Percentiles rank a stretch among this genome's conserved stretches.
Evolutionary conservation across 257 asterid genomes (phyloP).

Genomic region (Solanum chiquidenum): DNA sequence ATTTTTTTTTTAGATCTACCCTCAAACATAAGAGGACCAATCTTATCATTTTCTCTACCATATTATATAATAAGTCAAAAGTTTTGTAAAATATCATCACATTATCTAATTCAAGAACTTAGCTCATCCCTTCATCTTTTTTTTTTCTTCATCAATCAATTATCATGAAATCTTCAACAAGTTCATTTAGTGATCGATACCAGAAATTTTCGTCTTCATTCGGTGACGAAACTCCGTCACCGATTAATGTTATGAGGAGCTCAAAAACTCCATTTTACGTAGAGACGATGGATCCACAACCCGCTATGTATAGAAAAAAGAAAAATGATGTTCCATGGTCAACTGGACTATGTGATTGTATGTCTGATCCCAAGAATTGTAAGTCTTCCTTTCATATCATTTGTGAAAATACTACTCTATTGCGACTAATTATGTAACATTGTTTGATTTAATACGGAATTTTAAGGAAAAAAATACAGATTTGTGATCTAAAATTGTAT

Average conservation of each 20-base stretch:
- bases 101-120: background rate
- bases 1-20: background rate
- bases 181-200: background rate
- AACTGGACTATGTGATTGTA: slow-evolving; percentile 65
- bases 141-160: background rate
- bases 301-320: slow-evolving; percentile 2
- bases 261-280: slow-evolving; percentile 4
- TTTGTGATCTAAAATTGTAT: too few relatives aligned
- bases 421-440: rapidly evolving
- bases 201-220: background rate
- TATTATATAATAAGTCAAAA: background rate
- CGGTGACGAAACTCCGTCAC: background rate
- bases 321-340: slow-evolving; percentile 57
- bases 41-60: background rate
- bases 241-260: slow-evolving; percentile 30
- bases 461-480: too few relatives aligned
- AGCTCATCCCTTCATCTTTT: background rate
- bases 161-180: slow-evolving; percentile 3
- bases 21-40: background rate
- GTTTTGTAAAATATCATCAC: background rate
- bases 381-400: slow-evolving; percentile 6
- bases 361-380: slow-evolving; percentile 59
- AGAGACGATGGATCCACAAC: background rate
- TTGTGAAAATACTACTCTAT: background rate
- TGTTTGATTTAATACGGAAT: too few relatives aligned